Conservation (phyloP, 1,284 basidiomycete species). For the Gomphus bonarii region DNA sequence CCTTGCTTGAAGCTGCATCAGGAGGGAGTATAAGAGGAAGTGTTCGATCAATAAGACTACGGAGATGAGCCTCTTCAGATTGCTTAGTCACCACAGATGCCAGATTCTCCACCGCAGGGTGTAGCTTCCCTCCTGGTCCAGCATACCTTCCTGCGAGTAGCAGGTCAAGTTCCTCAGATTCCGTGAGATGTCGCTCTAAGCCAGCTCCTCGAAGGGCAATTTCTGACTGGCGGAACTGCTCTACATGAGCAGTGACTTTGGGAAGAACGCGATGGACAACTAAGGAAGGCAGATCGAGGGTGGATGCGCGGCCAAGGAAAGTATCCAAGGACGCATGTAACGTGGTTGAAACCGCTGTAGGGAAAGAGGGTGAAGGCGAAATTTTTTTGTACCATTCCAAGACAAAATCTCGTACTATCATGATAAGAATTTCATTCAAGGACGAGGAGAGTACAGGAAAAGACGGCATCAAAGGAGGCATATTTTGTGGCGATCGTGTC, state of each 20-base stretch:
- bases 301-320: slow-evolving; percentile 42
- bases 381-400: slow-evolving; percentile 77
- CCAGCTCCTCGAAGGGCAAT: slow-evolving; percentile 67
- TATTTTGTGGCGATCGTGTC: slow-evolving; percentile 50
- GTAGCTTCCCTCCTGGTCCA: slow-evolving; percentile 53
- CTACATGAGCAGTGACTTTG: slow-evolving; percentile 79
- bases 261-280: slow-evolving; percentile 80
- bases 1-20: slow-evolving; percentile 61
- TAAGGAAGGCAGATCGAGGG: slow-evolving; percentile 67
- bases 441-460: slow-evolving; percentile 54
- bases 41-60: slow-evolving; percentile 56
- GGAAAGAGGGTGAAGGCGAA: slow-evolving; percentile 81
- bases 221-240: slow-evolving; percentile 88
- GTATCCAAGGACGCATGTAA: slow-evolving; percentile 59
- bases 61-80: slow-evolving; percentile 80
- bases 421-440: slow-evolving; percentile 68
- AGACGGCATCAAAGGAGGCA: slow-evolving; percentile 49
- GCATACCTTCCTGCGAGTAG: slow-evolving; percentile 74
- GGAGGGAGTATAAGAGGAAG: slow-evolving; percentile 69
- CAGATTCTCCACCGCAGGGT: slow-evolving; percentile 74
- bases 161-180: slow-evolving; percentile 81
- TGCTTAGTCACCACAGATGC: slow-evolving; percentile 84
- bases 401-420: slow-evolving; percentile 78
- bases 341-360: slow-evolving; percentile 69
- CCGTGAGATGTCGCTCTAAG: slow-evolving; percentile 65